Percentiles rank a stretch among this genome's conserved stretches.
phyloP scores from a whole-genome alignment of 1,284 basidiomycete species.

The Volvariella surrecta region DNA sequence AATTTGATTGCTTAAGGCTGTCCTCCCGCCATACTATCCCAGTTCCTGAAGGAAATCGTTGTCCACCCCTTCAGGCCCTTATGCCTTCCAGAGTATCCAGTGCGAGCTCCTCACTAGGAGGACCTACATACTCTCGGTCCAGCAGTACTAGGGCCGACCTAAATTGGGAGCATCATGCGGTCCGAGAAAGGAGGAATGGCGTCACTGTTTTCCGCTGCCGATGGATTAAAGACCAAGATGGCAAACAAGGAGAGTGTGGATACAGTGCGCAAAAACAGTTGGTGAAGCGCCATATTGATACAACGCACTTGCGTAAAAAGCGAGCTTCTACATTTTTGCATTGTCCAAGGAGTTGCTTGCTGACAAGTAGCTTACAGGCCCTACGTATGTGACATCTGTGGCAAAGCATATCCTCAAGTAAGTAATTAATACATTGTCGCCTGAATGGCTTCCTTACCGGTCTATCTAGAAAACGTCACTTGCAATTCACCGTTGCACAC shows the following conservation, averaged over 20 bases:
- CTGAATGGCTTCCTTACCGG: neutral
- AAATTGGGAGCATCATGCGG: too few relatives aligned
- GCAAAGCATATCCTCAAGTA: slow-evolving; percentile 42
- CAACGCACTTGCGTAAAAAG: slow-evolving; percentile 54
- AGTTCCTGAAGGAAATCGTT: too few relatives aligned
- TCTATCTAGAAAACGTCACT: slow-evolving; percentile 43
- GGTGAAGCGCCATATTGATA: slow-evolving; percentile 60
- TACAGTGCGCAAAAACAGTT: slow-evolving; percentile 56
- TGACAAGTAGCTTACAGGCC: slow-evolving; percentile 25
- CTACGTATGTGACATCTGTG: slow-evolving; percentile 46
- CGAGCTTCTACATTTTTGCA: slow-evolving; percentile 19
- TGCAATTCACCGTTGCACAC: slow-evolving; percentile 43
- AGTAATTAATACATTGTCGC: neutral
- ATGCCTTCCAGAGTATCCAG: too few relatives aligned
- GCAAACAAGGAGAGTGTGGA: slow-evolving; percentile 23
- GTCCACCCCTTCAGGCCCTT: too few relatives aligned
- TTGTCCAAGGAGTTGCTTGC: slow-evolving; percentile 4
- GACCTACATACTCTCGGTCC: too few relatives aligned
- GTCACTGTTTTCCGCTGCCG: too few relatives aligned
- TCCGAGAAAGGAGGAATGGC: too few relatives aligned
- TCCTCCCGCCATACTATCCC: too few relatives aligned
- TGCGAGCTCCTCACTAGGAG: too few relatives aligned
- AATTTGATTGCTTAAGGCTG: too few relatives aligned
- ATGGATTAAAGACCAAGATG: too few relatives aligned
- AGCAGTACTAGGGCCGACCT: too few relatives aligned